These are phyloP conservation scores for Ananas comosus DNA, from an alignment of 176 grass and related monocot species.

Conservation along the genomic window DNA sequence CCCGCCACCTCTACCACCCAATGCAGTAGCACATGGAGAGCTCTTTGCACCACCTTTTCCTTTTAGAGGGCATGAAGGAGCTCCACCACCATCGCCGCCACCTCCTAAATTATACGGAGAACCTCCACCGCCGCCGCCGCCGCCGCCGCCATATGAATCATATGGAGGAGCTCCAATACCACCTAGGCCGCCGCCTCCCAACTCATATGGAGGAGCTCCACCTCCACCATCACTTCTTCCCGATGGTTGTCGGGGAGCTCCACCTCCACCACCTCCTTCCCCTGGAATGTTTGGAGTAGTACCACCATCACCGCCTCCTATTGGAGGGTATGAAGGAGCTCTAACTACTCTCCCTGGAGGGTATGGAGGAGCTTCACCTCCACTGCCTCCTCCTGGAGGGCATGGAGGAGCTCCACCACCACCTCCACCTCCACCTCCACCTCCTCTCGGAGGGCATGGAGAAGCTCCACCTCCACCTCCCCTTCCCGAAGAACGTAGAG, in stretches of 20 bases:
- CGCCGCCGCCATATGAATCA: slow-evolving; percentile 8
- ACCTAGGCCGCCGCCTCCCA: slow-evolving; percentile 4
- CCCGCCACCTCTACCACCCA: neutral
- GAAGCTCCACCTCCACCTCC: slow-evolving; percentile 9
- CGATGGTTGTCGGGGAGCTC: neutral
- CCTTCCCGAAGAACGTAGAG: neutral
- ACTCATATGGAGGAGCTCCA: slow-evolving; percentile 20
- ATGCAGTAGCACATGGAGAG: neutral
- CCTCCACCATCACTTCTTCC: slow-evolving; percentile 10
- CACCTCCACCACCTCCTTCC: neutral
- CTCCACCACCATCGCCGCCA: slow-evolving; percentile 35
- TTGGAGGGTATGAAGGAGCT: neutral
- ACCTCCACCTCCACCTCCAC: slow-evolving; percentile 9
- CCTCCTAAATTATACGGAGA: neutral
- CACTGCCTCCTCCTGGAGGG: slow-evolving; percentile 18
- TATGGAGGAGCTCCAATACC: slow-evolving; percentile 10
- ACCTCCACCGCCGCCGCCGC: slow-evolving; percentile 2
- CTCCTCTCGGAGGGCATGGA: neutral
- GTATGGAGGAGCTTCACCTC: slow-evolving; percentile 30
- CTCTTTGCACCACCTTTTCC: neutral
- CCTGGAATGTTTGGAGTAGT: slow-evolving; percentile 17
- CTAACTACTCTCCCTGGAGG: neutral
- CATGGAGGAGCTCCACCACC: slow-evolving; percentile 3
- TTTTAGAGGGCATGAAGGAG: slow-evolving; percentile 6
- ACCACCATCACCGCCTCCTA: neutral